Evolutionary conservation across 2,329 filamentous ascomycete species (phyloP).

Genomic region (Calonectria pseudoturangicola): DNA sequence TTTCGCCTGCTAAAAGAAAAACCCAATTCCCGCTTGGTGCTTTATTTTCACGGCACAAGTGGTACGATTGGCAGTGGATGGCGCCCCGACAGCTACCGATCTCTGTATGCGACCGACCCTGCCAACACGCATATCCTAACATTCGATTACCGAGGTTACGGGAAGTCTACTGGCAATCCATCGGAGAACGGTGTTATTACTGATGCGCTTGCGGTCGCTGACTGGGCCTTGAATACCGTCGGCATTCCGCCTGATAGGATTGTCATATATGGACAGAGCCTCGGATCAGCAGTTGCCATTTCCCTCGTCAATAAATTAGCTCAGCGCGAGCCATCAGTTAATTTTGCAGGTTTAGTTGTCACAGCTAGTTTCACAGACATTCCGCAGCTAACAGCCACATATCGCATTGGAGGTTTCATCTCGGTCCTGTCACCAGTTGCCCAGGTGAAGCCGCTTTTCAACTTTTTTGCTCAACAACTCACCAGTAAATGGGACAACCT

Average conservation of each 20-base stretch:
- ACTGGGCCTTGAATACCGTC: constrained; percentile 72
- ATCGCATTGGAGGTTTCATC: constrained; percentile 67
- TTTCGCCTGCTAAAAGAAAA: constrained; percentile 68
- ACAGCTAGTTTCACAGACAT: constrained; percentile 71
- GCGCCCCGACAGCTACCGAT: constrained; percentile 73
- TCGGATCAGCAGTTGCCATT: constrained; percentile 67
- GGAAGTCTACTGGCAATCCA: constrained; percentile 70
- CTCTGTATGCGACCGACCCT: constrained; percentile 69
- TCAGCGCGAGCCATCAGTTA: constrained; percentile 19
- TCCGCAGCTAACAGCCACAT: constrained; percentile 68
- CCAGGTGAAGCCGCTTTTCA: constrained; percentile 58
- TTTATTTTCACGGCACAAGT: constrained; percentile 74
- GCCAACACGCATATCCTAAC: constrained; percentile 73
- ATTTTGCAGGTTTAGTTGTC: constrained; percentile 69
- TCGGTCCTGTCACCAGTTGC: constrained; percentile 66
- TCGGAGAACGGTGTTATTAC: constrained; percentile 72
- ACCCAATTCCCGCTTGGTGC: constrained; percentile 64
- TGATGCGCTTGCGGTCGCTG: constrained; percentile 71
- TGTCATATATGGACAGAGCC: constrained; percentile 75
- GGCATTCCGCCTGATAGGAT: constrained; percentile 72
- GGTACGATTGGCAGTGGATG: constrained; percentile 75
- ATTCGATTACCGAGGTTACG: constrained; percentile 79
- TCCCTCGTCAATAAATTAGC: constrained; percentile 59
- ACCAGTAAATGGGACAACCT: constrained; percentile 67
- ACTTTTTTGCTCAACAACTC: constrained; percentile 64